Evolutionary conservation across 257 asterid species (phyloP).

Genomic region (Cordia subcordata): DNA sequence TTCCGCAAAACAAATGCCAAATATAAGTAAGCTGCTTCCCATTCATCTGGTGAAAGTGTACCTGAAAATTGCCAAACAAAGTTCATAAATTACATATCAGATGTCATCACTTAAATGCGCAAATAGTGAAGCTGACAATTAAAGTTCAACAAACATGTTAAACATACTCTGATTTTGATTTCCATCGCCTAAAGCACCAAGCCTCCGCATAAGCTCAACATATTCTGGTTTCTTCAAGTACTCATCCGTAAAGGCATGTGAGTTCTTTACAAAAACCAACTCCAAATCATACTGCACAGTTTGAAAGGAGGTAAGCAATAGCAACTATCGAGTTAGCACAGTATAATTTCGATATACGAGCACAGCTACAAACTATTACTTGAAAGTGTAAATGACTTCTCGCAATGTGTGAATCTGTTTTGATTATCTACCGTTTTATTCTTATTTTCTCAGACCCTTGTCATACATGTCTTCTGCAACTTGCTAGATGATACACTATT

Average conservation of each 20-base stretch:
- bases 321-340: too few relatives aligned
- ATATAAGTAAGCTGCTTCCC: constrained; percentile 96
- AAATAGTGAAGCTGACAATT: not conserved
- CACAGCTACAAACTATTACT: too few relatives aligned
- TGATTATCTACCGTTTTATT: too few relatives aligned
- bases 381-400: too few relatives aligned
- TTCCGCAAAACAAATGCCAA: constrained; percentile 72
- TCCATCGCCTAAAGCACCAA: constrained; percentile 95
- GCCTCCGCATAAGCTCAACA: constrained; percentile 87
- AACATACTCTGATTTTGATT: constrained; percentile 73
- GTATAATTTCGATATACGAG: too few relatives aligned
- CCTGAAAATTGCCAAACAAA: constrained; percentile 33
- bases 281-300: constrained; percentile 75
- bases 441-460: too few relatives aligned
- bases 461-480: too few relatives aligned
- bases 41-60: constrained; percentile 85
- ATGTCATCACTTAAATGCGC: not conserved
- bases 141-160: not conserved
- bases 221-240: constrained; percentile 81
- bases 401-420: too few relatives aligned
- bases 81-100: not conserved
- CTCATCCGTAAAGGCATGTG: constrained; percentile 81
- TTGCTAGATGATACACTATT: too few relatives aligned
- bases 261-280: constrained; percentile 75
- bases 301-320: not conserved